phyloP scores from a whole-genome alignment of 208 protist species.

The Leishmania lainsoni region DNA sequence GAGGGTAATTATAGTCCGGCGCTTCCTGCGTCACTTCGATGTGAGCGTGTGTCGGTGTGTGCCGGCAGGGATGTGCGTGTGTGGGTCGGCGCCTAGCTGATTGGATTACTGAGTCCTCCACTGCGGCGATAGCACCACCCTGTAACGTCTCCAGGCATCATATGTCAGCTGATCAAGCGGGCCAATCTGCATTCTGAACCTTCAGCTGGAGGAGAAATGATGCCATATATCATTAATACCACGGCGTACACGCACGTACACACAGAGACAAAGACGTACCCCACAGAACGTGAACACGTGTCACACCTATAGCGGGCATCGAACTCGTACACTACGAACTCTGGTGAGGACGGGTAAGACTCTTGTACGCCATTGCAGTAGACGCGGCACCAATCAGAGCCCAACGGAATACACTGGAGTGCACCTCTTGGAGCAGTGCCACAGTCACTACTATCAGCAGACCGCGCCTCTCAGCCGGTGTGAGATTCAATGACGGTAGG shows the following conservation, averaged over 20 bases:
- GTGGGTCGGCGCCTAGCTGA: not conserved
- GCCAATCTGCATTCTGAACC: not conserved
- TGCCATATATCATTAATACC: no score
- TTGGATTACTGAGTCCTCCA: not conserved
- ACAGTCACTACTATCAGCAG: conserved; percentile 30
- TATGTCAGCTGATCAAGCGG: not conserved
- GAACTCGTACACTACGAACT: not conserved
- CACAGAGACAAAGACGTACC: not conserved
- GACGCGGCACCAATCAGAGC: conserved; percentile 17
- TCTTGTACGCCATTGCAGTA: conserved; percentile 13
- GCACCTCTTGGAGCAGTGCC: conserved; percentile 53
- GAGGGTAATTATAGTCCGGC: not conserved
- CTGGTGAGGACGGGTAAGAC: not conserved
- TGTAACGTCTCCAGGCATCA: not conserved
- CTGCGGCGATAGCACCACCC: not conserved
- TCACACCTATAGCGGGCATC: not conserved
- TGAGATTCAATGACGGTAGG: conserved; percentile 7
- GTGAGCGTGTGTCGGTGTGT: not conserved
- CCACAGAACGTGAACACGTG: not conserved
- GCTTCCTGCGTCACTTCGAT: not conserved
- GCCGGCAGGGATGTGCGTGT: not conserved
- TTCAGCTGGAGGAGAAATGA: not conserved
- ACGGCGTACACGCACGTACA: not conserved
- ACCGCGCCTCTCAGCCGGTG: conserved; percentile 28
- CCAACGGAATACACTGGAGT: conserved; percentile 23